Conservation (phyloP, 192 early-diverging fungal species). For the Podila epigama region DNA sequence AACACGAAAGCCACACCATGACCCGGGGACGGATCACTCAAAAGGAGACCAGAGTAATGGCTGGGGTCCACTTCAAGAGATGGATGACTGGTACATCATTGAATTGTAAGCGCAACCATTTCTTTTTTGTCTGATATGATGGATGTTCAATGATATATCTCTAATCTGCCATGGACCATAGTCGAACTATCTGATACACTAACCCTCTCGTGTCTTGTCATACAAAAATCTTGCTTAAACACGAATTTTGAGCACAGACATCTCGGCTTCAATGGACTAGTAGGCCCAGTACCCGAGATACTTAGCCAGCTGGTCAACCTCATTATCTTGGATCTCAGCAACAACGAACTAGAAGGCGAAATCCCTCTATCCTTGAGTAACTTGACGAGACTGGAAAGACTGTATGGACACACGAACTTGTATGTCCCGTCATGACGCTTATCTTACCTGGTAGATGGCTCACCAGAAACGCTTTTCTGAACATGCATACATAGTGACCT, state of each 20-base stretch:
- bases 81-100: conserved; percentile 36
- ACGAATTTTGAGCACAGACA: conserved; percentile 1
- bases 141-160: background rate
- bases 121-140: background rate
- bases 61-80: background rate
- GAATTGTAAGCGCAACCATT: conserved; percentile 14
- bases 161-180: too few relatives aligned
- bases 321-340: conserved; percentile 27
- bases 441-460: background rate
- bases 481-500: conserved; percentile 16
- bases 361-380: conserved; percentile 33
- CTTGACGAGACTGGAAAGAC: conserved; percentile 4
- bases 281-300: conserved; percentile 17
- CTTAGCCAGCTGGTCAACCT: conserved; percentile 14
- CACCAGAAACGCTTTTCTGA: background rate
- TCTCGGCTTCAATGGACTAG: conserved; percentile 24
- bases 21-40: background rate
- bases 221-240: background rate
- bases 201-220: background rate
- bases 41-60: background rate
- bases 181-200: too few relatives aligned
- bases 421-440: background rate
- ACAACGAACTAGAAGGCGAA: conserved; percentile 24
- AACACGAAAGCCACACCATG: background rate
- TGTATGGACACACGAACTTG: conserved; percentile 1